phyloP scores from a whole-genome alignment of 371 early-diverging fungal genomes.

The Mortierella sp. region DNA sequence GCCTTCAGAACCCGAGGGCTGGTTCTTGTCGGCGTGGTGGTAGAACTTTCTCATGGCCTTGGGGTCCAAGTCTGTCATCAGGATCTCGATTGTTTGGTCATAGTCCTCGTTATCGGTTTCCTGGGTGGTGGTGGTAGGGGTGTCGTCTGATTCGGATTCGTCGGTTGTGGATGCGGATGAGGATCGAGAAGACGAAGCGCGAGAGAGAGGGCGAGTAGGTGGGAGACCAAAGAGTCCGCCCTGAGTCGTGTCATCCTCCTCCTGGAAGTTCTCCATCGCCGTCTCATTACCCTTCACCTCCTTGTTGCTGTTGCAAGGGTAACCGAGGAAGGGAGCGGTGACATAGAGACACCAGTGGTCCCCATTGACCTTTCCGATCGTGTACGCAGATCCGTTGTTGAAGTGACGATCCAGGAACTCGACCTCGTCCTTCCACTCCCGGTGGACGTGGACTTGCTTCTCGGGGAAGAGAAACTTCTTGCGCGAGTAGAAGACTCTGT shows the following conservation, averaged over 20 bases:
- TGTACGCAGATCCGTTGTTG: not conserved
- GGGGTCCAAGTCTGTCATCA: constrained; percentile 4
- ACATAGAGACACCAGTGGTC: constrained; percentile 7
- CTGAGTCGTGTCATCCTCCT: not conserved
- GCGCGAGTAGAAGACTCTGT: constrained; percentile 6
- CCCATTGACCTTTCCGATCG: not conserved
- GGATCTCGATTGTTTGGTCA: constrained; percentile 5
- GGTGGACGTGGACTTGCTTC: constrained; percentile 5
- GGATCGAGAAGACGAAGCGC: not conserved
- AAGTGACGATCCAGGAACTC: constrained; percentile 9
- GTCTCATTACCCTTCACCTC: not conserved
- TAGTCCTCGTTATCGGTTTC: not conserved
- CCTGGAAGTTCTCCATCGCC: constrained; percentile 6
- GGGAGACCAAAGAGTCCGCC: constrained; percentile 1
- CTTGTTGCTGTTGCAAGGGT: not conserved
- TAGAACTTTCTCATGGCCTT: constrained; percentile 3
- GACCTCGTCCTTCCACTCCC: constrained; percentile 10
- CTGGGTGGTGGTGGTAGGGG: not conserved
- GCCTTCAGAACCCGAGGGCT: not conserved
- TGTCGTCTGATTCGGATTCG: not conserved
- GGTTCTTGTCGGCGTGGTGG: constrained; percentile 4
- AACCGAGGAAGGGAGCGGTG: not conserved
- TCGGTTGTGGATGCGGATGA: not conserved
- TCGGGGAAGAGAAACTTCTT: constrained; percentile 10
- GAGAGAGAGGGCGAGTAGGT: constrained; percentile 1